These are phyloP conservation scores for Candida broadrunensis DNA, from an alignment of 805 yeast species.

Conservation along the genomic window DNA sequence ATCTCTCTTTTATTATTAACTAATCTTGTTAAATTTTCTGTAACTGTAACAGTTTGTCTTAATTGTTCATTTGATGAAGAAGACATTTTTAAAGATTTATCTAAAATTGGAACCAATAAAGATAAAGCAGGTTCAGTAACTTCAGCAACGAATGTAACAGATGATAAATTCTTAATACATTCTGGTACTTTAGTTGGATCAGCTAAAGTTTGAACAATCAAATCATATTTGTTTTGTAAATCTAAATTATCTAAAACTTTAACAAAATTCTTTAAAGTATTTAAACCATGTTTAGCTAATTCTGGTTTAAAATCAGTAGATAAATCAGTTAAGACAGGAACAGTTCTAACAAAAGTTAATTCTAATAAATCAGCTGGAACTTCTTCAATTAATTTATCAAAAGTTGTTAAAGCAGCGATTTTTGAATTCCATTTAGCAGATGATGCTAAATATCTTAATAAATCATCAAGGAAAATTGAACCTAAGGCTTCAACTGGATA, in stretches of 20 bases:
- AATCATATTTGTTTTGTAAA: constrained; percentile 77
- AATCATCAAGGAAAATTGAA: constrained; percentile 59
- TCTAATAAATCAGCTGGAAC: constrained; percentile 86
- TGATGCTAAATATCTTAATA: constrained; percentile 63
- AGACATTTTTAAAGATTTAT: constrained; percentile 80
- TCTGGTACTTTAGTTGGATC: constrained; percentile 86
- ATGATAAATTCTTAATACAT: constrained; percentile 83
- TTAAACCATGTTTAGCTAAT: constrained; percentile 79
- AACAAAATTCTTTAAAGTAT: constrained; percentile 67
- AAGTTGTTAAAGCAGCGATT: constrained; percentile 67
- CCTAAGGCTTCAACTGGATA: constrained; percentile 79
- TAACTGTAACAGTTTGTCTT: constrained; percentile 93
- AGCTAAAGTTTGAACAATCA: constrained; percentile 82
- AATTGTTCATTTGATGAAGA: constrained; percentile 93
- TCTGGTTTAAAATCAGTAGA: constrained; percentile 97
- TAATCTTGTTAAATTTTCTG: constrained; percentile 91
- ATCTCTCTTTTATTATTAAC: constrained; percentile 93
- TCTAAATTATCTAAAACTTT: constrained; percentile 89
- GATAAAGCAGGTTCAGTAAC: constrained; percentile 96
- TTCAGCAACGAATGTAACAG: constrained; percentile 97
- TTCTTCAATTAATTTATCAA: constrained; percentile 74
- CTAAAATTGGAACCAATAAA: constrained; percentile 85
- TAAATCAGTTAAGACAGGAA: constrained; percentile 84
- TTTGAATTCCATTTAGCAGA: constrained; percentile 95
- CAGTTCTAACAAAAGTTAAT: constrained; percentile 68